These are phyloP conservation scores for Porodaedalea pini DNA, from an alignment of 1,284 basidiomycete species.

Conservation along the genomic window DNA sequence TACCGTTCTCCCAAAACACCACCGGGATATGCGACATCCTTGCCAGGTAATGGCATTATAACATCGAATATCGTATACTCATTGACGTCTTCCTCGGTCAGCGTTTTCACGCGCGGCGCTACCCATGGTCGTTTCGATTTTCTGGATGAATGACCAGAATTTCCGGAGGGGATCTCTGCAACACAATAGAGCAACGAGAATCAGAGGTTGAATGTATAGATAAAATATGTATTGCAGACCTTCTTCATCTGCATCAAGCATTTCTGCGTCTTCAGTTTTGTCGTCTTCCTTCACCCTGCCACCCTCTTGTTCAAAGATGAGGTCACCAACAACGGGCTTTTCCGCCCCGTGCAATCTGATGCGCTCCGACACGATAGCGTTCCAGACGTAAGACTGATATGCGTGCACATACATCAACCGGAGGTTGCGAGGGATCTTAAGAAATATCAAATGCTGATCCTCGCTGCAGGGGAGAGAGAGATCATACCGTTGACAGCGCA, in stretches of 20 bases:
- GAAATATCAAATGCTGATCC: neutral
- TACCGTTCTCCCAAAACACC: conserved; percentile 82
- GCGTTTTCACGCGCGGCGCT: conserved; percentile 67
- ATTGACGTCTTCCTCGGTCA: conserved; percentile 72
- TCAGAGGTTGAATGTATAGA: neutral
- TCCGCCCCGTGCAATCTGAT: conserved; percentile 76
- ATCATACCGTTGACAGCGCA: conserved; percentile 74
- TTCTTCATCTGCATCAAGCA: conserved; percentile 39
- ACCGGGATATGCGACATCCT: conserved; percentile 85
- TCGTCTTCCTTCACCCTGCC: conserved; percentile 40
- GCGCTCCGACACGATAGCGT: conserved; percentile 90
- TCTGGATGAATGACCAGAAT: conserved; percentile 33
- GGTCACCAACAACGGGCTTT: conserved; percentile 80
- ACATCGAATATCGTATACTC: conserved; percentile 90
- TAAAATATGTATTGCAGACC: conserved; percentile 33
- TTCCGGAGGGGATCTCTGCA: conserved; percentile 26
- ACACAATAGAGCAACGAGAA: neutral
- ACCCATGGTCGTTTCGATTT: conserved; percentile 50
- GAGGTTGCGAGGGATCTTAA: conserved; percentile 90
- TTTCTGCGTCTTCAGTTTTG: conserved; percentile 28
- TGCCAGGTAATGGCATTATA: conserved; percentile 92
- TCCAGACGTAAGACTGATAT: conserved; percentile 99
- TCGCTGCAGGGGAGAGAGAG: neutral
- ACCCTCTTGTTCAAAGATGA: conserved; percentile 53
- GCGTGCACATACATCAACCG: conserved; percentile 98